Base-by-base conservation (phyloP, 345 rosid genomes). In the Theobroma cacao region DNA sequence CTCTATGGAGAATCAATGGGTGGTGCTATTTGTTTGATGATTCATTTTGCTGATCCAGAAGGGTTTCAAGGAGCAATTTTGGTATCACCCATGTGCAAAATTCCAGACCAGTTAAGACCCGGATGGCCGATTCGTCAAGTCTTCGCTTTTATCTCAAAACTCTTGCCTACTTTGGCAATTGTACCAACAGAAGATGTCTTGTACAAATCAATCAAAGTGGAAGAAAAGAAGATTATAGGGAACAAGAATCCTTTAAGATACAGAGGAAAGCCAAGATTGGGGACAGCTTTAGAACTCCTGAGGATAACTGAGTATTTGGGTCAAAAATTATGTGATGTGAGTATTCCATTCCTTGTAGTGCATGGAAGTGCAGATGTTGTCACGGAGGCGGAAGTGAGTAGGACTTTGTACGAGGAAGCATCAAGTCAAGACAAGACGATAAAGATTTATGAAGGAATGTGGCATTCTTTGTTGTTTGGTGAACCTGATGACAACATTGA, bases 391-490 rank as follows among this genome's bases (percentile, higher is more conserved):
- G 77, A 58, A 28, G 67, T 74, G 77, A 74, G 77, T 28, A 28
- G 77, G 38, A 11, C 64, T 13, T 41, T 74, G 36, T 56, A 74
- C 52, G 1, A 40, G 38, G 67, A 74, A 43, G 67, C 77, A 24
- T 26, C 65, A 1, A 74, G 77, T 18, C 36, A 11, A 24, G 77
- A 59, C 77, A 94, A 91, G 89, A 85, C 85, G 0, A 81, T 94
- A 17, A 89, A 85, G 89, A 89, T 94, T 14, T 92, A 87, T 10
- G 85, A 88, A 0, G 97, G 98, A 5, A 93, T 95, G 98, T 64
- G 92, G 92, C 98, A 95, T 83, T 95, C 98, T 2, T 76, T 95
- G 89, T 61, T 92, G 89, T 95, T 92, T 33, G 98, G 98, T 41
- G 98, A 95, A 73, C 86, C 94, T 0, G 98, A 91, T 53, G 93